Evolutionary conservation across 1,284 basidiomycete species (phyloP).

Genomic region (Leucoagaricus sp.): DNA sequence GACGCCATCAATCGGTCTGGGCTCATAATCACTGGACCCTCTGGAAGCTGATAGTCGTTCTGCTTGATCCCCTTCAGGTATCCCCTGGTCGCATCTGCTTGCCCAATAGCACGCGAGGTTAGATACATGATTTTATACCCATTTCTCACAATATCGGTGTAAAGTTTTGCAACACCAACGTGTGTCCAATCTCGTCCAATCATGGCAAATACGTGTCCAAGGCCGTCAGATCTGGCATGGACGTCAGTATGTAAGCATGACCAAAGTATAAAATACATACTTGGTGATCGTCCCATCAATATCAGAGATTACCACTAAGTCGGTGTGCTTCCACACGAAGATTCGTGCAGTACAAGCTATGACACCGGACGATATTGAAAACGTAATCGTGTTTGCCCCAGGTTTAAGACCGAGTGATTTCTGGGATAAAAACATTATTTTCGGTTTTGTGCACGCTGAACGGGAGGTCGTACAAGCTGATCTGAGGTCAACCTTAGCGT

Average conservation of each 20-base stretch:
- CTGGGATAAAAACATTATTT: slow-evolving; percentile 37
- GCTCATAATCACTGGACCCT: slow-evolving; percentile 99
- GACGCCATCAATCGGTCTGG: slow-evolving; percentile 96
- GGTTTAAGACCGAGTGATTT: slow-evolving; percentile 86
- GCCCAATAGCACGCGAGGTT: slow-evolving; percentile 96
- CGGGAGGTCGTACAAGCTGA: slow-evolving; percentile 37
- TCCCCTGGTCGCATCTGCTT: slow-evolving; percentile 95
- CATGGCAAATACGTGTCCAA: slow-evolving; percentile 98
- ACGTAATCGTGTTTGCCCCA: slow-evolving; percentile 92
- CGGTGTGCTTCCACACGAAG: slow-evolving; percentile 93
- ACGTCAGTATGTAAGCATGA: slow-evolving; percentile 9
- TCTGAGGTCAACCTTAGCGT: slow-evolving; percentile 74
- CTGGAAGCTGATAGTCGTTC: slow-evolving; percentile 93
- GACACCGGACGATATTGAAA: slow-evolving; percentile 89
- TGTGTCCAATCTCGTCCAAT: slow-evolving; percentile 99
- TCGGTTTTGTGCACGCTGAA: neutral
- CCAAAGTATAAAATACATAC: slow-evolving; percentile 43
- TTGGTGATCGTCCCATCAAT: slow-evolving; percentile 99
- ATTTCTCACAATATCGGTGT: slow-evolving; percentile 95
- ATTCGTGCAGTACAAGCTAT: slow-evolving; percentile 91
- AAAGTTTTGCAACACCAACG: slow-evolving; percentile 95
- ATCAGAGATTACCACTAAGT: slow-evolving; percentile 93
- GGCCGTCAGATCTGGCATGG: slow-evolving; percentile 81
- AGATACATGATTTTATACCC: slow-evolving; percentile 99
- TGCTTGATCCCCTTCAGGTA: slow-evolving; percentile 96